phyloP scores from a whole-genome alignment of 768 basidiomycete species.

The Lactifluus pinguis region DNA sequence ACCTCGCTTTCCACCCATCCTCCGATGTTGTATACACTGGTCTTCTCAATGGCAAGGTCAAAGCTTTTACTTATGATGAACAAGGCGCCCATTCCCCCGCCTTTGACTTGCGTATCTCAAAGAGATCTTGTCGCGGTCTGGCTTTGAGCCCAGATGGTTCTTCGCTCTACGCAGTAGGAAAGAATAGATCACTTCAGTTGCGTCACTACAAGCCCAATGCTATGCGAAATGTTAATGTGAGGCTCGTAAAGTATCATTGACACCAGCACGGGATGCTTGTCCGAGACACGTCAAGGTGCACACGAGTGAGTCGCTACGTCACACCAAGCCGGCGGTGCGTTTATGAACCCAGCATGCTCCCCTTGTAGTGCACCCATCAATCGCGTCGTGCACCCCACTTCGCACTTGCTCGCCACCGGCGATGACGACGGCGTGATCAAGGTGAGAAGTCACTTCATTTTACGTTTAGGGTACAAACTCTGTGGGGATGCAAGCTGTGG shows the following conservation, averaged over 20 bases:
- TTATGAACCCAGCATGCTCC: constrained; percentile 10
- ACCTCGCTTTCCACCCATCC: constrained; percentile 79
- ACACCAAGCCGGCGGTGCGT: constrained; percentile 6
- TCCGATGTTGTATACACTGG: constrained; percentile 63
- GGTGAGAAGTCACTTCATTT: constrained; percentile 32
- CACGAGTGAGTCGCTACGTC: constrained; percentile 52
- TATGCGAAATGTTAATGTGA: not conserved
- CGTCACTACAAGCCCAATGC: constrained; percentile 26
- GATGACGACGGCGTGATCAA: constrained; percentile 95
- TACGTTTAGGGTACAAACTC: not conserved
- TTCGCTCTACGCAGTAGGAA: constrained; percentile 70
- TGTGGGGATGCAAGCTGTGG: constrained; percentile 57
- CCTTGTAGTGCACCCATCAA: constrained; percentile 67
- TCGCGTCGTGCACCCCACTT: constrained; percentile 63
- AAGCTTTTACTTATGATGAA: constrained; percentile 72
- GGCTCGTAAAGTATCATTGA: constrained; percentile 49
- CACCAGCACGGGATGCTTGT: constrained; percentile 44
- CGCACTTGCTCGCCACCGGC: constrained; percentile 72
- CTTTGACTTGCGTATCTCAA: constrained; percentile 67
- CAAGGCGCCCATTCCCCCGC: constrained; percentile 46
- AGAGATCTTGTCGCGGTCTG: constrained; percentile 74
- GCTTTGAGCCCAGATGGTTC: constrained; percentile 58
- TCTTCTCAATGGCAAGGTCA: constrained; percentile 75
- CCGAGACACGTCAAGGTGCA: constrained; percentile 40
- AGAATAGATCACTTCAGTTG: constrained; percentile 76